A percentile compares a stretch with the other conserved stretches of the same genome.
These are phyloP conservation scores for Theobroma grandiflorum DNA, from an alignment of 441 rosid genomes.

Conservation along the genomic window DNA sequence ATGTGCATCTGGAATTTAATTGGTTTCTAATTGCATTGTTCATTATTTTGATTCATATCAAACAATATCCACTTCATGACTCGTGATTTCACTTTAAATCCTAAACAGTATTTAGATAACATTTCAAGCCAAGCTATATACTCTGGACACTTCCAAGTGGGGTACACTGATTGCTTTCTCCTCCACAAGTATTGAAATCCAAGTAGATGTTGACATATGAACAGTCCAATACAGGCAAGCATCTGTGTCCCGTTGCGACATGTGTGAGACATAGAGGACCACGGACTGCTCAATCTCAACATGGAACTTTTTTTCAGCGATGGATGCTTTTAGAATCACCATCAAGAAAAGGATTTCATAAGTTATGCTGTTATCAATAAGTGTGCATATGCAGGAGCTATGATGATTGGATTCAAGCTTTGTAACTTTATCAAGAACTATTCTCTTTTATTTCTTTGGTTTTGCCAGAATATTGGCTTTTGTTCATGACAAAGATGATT, in stretches of 20 bases:
- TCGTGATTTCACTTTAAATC: constrained; percentile 36
- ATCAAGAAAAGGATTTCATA: not conserved
- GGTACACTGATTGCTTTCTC: constrained; percentile 20
- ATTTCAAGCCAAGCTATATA: constrained; percentile 16
- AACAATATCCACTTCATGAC: constrained; percentile 27
- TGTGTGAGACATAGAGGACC: constrained; percentile 24
- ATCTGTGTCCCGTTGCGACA: constrained; percentile 9
- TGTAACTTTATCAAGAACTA: constrained; percentile 10
- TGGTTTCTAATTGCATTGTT: constrained; percentile 25
- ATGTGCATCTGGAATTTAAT: constrained; percentile 9
- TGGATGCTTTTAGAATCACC: constrained; percentile 21
- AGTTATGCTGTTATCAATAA: not conserved
- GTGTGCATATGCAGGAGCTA: constrained; percentile 15
- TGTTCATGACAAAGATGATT: constrained; percentile 22
- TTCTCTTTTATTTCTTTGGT: not conserved
- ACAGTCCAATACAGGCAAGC: constrained; percentile 23
- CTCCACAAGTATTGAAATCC: constrained; percentile 30
- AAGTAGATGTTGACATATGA: constrained; percentile 33
- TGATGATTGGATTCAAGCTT: constrained; percentile 18
- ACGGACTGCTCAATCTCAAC: constrained; percentile 29
- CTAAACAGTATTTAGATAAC: constrained; percentile 29
- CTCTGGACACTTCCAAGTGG: constrained; percentile 32
- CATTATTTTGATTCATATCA: constrained; percentile 31
- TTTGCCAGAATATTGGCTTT: constrained; percentile 27
- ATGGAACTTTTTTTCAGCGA: constrained; percentile 1